These are phyloP conservation scores for Suillus decipiens DNA, from an alignment of 768 basidiomycete genomes.

Conservation along the genomic window DNA sequence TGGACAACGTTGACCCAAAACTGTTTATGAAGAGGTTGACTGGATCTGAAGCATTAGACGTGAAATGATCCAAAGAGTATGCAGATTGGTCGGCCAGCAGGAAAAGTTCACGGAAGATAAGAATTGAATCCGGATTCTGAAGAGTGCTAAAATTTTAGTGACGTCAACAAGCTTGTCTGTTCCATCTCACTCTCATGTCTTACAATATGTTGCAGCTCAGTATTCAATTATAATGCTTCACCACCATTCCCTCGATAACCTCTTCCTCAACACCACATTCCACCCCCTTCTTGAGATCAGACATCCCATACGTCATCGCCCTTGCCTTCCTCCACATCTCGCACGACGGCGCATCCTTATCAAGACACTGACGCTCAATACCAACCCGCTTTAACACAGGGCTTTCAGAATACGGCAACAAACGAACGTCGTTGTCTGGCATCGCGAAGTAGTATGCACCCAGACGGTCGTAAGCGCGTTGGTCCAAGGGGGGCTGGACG, in stretches of 20 bases:
- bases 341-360: conserved; percentile 29
- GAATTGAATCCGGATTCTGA: too few species aligned
- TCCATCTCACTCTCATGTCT: too few species aligned
- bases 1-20: too few species aligned
- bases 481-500: conserved; percentile 37
- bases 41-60: too few species aligned
- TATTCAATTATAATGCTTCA: conserved; percentile 32
- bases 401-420: conserved; percentile 31
- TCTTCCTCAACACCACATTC: conserved; percentile 35
- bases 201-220: conserved; percentile 7
- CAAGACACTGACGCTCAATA: conserved; percentile 26
- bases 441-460: conserved; percentile 39
- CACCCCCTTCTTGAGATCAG: conserved; percentile 27
- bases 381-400: conserved; percentile 37
- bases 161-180: too few species aligned
- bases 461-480: conserved; percentile 34
- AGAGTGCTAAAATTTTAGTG: too few species aligned
- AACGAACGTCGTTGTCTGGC: conserved; percentile 32
- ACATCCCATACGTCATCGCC: conserved; percentile 32
- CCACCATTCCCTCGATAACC: conserved; percentile 32
- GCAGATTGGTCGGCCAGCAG: too few species aligned
- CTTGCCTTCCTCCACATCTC: conserved; percentile 34
- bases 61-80: too few species aligned
- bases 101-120: too few species aligned
- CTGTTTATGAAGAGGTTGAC: too few species aligned